These are phyloP conservation scores for Leccinum huronense DNA, from an alignment of 1,284 basidiomycete genomes.

Conservation along the genomic window DNA sequence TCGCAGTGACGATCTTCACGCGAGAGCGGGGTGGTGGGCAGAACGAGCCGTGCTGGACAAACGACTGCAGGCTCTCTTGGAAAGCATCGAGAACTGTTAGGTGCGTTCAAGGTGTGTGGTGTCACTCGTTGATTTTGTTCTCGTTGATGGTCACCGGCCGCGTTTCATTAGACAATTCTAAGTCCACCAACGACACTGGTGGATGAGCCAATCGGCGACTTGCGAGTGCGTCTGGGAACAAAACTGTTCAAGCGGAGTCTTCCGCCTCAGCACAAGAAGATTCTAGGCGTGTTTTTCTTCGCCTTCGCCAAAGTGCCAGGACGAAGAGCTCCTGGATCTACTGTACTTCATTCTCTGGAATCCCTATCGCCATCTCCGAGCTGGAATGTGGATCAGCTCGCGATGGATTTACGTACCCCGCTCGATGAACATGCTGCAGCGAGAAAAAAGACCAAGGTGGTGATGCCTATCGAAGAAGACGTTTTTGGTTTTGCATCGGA, in stretches of 20 bases:
- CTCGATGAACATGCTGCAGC: slow-evolving; percentile 67
- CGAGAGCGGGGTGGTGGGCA: slow-evolving; percentile 82
- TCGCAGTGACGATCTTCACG: slow-evolving; percentile 61
- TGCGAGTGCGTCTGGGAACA: slow-evolving; percentile 64
- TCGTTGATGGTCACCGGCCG: not conserved
- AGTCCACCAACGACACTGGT: slow-evolving; percentile 52
- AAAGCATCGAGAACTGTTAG: slow-evolving; percentile 91
- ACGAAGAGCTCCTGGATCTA: slow-evolving; percentile 95
- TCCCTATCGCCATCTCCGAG: slow-evolving; percentile 87
- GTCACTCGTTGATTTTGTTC: not conserved
- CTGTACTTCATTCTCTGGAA: slow-evolving; percentile 89
- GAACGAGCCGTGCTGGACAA: slow-evolving; percentile 73
- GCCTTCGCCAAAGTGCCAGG: slow-evolving; percentile 75
- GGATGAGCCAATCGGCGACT: slow-evolving; percentile 47
- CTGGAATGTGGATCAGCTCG: slow-evolving; percentile 86
- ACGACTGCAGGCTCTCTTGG: slow-evolving; percentile 73
- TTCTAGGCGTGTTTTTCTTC: slow-evolving; percentile 86
- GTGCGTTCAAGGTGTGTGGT: slow-evolving; percentile 85
- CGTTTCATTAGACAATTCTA: slow-evolving; percentile 62
- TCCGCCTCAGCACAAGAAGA: slow-evolving; percentile 43
- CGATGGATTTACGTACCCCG: slow-evolving; percentile 67
- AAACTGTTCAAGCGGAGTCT: slow-evolving; percentile 71
- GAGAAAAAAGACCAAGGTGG: slow-evolving; percentile 32
- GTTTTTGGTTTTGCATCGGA: slow-evolving; percentile 91
- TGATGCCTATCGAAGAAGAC: slow-evolving; percentile 45